Percentiles rank a stretch among this genome's conserved stretches.
These are phyloP conservation scores for Metarhizium robertsii DNA, from an alignment of 2,329 filamentous ascomycete genomes.

Conservation along the genomic window DNA sequence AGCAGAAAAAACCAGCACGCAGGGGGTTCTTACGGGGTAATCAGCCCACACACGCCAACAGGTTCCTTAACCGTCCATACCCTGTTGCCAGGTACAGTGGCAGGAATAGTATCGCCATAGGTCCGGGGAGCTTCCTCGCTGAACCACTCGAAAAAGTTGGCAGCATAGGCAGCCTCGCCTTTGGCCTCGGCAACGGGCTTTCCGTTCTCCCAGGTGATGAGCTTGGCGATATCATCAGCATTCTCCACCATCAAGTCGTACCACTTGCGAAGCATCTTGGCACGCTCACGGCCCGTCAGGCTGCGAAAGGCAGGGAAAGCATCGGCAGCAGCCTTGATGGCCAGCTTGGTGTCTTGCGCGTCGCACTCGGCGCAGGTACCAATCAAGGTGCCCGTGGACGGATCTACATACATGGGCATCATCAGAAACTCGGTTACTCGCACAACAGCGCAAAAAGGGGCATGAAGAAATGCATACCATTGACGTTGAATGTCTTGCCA, in stretches of 20 bases:
- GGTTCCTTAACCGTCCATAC: constrained; percentile 75
- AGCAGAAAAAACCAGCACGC: neutral
- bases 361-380: constrained; percentile 81
- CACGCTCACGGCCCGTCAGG: constrained; percentile 64
- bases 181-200: constrained; percentile 71
- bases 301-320: constrained; percentile 65
- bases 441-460: neutral
- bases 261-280: constrained; percentile 69
- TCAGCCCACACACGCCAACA: constrained; percentile 72
- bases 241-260: constrained; percentile 74
- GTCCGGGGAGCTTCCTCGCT: constrained; percentile 65
- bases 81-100: constrained; percentile 61
- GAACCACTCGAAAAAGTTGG: constrained; percentile 75
- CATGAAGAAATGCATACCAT: constrained; percentile 37
- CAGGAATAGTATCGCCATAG: constrained; percentile 67
- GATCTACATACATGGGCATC: constrained; percentile 41
- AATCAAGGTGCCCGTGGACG: constrained; percentile 71
- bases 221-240: constrained; percentile 66
- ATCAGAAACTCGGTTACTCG: neutral
- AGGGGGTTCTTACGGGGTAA: constrained; percentile 52
- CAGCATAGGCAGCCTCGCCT: constrained; percentile 63
- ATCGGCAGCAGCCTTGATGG: constrained; percentile 72
- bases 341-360: constrained; percentile 64
- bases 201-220: constrained; percentile 87
- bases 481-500: constrained; percentile 84